Evolutionary conservation across 805 yeast species (phyloP).

Genomic region (Suhomyces canberraensis): DNA sequence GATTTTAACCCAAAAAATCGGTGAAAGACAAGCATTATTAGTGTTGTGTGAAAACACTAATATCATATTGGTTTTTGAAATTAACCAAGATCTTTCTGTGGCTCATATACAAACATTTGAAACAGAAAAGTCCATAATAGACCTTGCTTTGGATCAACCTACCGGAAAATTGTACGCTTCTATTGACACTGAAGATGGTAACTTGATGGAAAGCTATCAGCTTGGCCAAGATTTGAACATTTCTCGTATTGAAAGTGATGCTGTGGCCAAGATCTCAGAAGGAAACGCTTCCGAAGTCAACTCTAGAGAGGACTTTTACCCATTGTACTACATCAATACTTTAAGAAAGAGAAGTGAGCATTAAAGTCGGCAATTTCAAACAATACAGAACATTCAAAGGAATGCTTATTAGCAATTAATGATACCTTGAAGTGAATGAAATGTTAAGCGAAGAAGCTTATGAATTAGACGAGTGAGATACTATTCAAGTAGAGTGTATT

Average conservation of each 20-base stretch:
- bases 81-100: slow-evolving; percentile 23
- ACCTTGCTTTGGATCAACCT: slow-evolving; percentile 19
- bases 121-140: slow-evolving; percentile 24
- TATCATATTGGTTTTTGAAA: slow-evolving; percentile 37
- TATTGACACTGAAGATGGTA: slow-evolving; percentile 27
- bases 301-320: slow-evolving; percentile 38
- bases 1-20: slow-evolving; percentile 28
- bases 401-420: too few relatives aligned
- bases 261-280: slow-evolving; percentile 21
- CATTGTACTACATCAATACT: slow-evolving; percentile 47
- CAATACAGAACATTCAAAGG: too few relatives aligned
- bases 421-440: too few relatives aligned
- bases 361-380: too few relatives aligned
- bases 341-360: slow-evolving; percentile 66
- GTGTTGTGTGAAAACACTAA: slow-evolving; percentile 53
- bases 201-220: slow-evolving; percentile 23
- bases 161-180: slow-evolving; percentile 24
- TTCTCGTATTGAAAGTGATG: slow-evolving; percentile 8
- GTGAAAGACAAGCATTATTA: slow-evolving; percentile 29
- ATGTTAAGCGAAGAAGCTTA: too few relatives aligned
- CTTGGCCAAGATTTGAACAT: slow-evolving; percentile 18
- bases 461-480: too few relatives aligned
- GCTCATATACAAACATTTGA: slow-evolving; percentile 28
- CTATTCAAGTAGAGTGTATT: too few relatives aligned
- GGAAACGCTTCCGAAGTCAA: slow-evolving; percentile 31